A percentile compares a stretch with the other conserved stretches of the same genome.
Evolutionary conservation across 2,329 filamentous ascomycete genomes (phyloP).

Genomic region (Ceratocystis diversiconidia): DNA sequence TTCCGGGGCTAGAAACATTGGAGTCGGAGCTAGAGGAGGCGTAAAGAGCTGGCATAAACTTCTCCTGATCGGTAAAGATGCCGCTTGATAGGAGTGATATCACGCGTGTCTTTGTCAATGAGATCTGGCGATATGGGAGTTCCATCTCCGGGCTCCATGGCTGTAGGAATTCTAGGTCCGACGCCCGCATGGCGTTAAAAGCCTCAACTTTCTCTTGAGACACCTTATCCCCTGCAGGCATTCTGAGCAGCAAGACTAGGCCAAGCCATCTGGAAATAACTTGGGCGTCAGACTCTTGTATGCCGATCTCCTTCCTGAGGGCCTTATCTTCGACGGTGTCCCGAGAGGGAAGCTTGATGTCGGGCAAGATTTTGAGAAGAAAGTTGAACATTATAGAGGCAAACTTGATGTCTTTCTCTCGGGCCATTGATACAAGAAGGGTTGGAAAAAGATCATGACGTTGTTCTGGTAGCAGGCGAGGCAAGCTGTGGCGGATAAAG

Average conservation of each 20-base stretch:
- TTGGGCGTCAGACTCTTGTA: constrained; percentile 54
- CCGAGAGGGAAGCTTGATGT: constrained; percentile 56
- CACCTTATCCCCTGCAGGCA: constrained; percentile 20
- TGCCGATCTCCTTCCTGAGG: constrained; percentile 50
- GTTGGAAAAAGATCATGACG: constrained; percentile 59
- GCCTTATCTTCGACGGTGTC: constrained; percentile 64
- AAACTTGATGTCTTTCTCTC: constrained; percentile 34
- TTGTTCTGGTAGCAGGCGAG: constrained; percentile 39
- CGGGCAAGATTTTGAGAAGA: constrained; percentile 59
- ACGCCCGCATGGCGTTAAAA: constrained; percentile 33
- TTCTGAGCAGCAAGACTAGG: constrained; percentile 53
- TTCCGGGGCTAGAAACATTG: constrained; percentile 67
- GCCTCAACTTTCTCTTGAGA: constrained; percentile 1
- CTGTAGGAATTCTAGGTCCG: constrained; percentile 56
- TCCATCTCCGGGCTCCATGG: constrained; percentile 37
- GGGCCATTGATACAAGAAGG: constrained; percentile 51
- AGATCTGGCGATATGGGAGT: constrained; percentile 21
- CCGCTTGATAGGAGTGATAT: constrained; percentile 67
- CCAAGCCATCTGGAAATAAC: constrained; percentile 65
- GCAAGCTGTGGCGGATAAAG: constrained; percentile 71
- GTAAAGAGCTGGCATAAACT: constrained; percentile 70
- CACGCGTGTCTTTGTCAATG: constrained; percentile 40
- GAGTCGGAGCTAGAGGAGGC: constrained; percentile 73
- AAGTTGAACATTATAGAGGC: constrained; percentile 56
- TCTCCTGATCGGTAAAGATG: constrained; percentile 69